Evolutionary conservation across 2,329 filamentous ascomycete species (phyloP).

Genomic region (Zymoseptoria ardabiliae): DNA sequence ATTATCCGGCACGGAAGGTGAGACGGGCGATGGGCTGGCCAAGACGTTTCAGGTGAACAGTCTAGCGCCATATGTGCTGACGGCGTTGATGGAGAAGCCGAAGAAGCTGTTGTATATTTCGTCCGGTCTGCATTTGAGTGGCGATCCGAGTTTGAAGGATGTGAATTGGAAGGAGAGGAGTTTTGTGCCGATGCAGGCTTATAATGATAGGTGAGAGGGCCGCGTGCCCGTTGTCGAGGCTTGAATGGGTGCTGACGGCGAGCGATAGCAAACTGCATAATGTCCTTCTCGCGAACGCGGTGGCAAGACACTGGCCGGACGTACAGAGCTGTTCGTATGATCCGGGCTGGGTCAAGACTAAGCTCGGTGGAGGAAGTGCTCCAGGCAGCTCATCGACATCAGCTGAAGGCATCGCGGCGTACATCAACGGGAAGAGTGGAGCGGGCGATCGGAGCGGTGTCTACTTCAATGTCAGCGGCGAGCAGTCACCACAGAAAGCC

Average conservation of each 20-base stretch:
- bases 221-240: background rate
- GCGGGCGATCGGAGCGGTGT: conserved; percentile 37
- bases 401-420: conserved; percentile 43
- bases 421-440: conserved; percentile 36
- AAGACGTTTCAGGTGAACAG: conserved; percentile 50
- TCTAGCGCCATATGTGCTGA: conserved; percentile 51
- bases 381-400: conserved; percentile 42
- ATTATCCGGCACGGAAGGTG: conserved; percentile 36
- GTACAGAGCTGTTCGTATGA: conserved; percentile 43
- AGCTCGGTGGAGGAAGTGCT: conserved; percentile 39
- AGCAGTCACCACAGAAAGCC: conserved; percentile 20
- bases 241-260: background rate
- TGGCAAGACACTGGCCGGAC: conserved; percentile 41
- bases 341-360: conserved; percentile 41
- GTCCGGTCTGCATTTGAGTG: conserved; percentile 45
- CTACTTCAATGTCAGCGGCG: conserved; percentile 20
- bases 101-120: conserved; percentile 48
- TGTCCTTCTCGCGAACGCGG: conserved; percentile 48
- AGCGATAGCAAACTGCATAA: conserved; percentile 47
- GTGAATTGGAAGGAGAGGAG: conserved; percentile 33
- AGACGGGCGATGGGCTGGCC: conserved; percentile 42
- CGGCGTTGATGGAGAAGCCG: conserved; percentile 43
- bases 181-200: conserved; percentile 36
- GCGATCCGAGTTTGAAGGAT: conserved; percentile 38
- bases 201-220: conserved; percentile 34